Evolutionary conservation across 108 stramenopile genomes (phyloP).

Genomic region (Conticribra weissflogii): DNA sequence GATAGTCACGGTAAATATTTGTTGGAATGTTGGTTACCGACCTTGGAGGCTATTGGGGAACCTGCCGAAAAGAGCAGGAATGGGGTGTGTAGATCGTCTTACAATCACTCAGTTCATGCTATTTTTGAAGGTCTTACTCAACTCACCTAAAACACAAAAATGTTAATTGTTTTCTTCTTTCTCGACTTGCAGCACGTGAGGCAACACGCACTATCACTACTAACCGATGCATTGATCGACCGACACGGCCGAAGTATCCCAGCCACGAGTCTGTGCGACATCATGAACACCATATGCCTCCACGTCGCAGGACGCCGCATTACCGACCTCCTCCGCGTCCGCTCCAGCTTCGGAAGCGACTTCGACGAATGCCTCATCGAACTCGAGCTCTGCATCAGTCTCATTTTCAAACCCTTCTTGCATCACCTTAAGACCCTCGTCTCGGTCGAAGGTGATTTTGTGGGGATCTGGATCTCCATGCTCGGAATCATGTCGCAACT

Average conservation of each 20-base stretch:
- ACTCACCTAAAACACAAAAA: not conserved
- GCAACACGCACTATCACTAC: conserved; percentile 80
- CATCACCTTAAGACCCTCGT: conserved; percentile 70
- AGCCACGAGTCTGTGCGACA: conserved; percentile 43
- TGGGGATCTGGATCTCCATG: conserved; percentile 66
- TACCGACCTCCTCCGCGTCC: conserved; percentile 45
- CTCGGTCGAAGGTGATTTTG: conserved; percentile 44
- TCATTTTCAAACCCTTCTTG: conserved; percentile 85
- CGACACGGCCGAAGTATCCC: conserved; percentile 65
- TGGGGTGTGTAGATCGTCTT: conserved; percentile 56
- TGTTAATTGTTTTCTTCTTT: conserved; percentile 8
- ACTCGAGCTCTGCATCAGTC: conserved; percentile 78
- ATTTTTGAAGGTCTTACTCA: not conserved
- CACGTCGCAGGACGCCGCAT: conserved; percentile 74
- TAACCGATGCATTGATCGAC: conserved; percentile 82
- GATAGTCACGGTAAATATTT: conserved; percentile 31
- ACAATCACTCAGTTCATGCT: not conserved
- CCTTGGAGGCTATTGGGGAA: conserved; percentile 68
- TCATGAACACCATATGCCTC: conserved; percentile 63
- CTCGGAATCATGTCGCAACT: conserved; percentile 68
- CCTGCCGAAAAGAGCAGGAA: conserved; percentile 65
- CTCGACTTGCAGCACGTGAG: conserved; percentile 60
- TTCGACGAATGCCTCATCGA: conserved; percentile 76
- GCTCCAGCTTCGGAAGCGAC: conserved; percentile 15
- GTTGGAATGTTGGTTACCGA: conserved; percentile 60